These are phyloP conservation scores for Butyriboletus loyo DNA, from an alignment of 768 basidiomycete genomes.

Conservation along the genomic window DNA sequence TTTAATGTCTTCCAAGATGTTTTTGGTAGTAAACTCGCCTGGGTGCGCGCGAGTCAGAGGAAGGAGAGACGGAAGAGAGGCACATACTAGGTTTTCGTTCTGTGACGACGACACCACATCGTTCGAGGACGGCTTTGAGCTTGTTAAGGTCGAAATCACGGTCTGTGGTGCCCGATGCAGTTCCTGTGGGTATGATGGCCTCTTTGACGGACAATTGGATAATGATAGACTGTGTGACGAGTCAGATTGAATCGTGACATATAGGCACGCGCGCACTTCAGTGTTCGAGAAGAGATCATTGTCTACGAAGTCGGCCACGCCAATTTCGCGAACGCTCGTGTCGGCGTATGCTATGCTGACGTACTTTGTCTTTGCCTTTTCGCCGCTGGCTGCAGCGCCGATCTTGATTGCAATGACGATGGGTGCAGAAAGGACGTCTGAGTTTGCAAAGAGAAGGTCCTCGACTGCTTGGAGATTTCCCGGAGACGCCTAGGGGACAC, in stretches of 20 bases:
- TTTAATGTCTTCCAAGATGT: slow-evolving; percentile 75
- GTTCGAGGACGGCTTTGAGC: slow-evolving; percentile 79
- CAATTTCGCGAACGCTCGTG: slow-evolving; percentile 78
- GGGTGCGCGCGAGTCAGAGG: neutral
- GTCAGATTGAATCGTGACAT: neutral
- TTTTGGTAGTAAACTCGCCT: slow-evolving; percentile 86
- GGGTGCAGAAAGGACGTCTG: slow-evolving; percentile 78
- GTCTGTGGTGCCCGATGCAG: slow-evolving; percentile 66
- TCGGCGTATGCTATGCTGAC: slow-evolving; percentile 93
- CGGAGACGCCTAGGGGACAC: slow-evolving; percentile 58
- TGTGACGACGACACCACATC: slow-evolving; percentile 88
- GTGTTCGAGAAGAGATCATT: slow-evolving; percentile 95
- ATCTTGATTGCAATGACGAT: slow-evolving; percentile 89
- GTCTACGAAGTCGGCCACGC: slow-evolving; percentile 89
- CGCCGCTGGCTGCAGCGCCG: slow-evolving; percentile 47
- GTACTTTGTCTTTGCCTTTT: slow-evolving; percentile 61
- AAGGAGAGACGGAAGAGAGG: neutral
- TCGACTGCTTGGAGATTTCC: slow-evolving; percentile 73
- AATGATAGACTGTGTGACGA: slow-evolving; percentile 66
- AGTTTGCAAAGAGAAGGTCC: slow-evolving; percentile 79
- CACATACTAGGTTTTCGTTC: slow-evolving; percentile 81
- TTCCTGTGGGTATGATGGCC: slow-evolving; percentile 79
- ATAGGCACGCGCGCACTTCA: slow-evolving; percentile 54
- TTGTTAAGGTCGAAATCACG: slow-evolving; percentile 88
- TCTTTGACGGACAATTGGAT: slow-evolving; percentile 99